Percentiles rank a stretch among this genome's conserved stretches.
These are phyloP conservation scores for Nephelium lappaceum DNA, from an alignment of 345 rosid genomes.

Conservation along the genomic window DNA sequence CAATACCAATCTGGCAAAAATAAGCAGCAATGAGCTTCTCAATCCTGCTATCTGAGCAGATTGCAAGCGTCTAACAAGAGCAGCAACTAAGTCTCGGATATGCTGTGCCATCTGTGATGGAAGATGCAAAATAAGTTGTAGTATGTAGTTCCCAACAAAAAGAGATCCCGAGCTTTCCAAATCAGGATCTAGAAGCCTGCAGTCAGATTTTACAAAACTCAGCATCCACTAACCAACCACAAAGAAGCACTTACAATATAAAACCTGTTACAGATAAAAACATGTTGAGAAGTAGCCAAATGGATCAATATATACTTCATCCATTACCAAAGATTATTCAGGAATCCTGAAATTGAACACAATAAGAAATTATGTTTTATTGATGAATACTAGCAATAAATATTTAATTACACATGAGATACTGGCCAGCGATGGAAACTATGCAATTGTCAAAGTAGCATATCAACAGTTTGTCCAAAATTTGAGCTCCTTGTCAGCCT, in stretches of 20 bases:
- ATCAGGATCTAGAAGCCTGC: constrained; percentile 90
- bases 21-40: constrained; percentile 76
- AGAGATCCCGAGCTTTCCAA: constrained; percentile 94
- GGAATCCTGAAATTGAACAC: neutral
- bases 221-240: constrained; percentile 20
- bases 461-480: neutral
- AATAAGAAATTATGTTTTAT: neutral
- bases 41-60: constrained; percentile 77
- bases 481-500: neutral
- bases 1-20: constrained; percentile 92
- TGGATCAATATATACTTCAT: neutral
- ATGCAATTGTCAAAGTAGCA: neutral
- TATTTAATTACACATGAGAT: neutral
- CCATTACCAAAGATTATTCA: neutral
- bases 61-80: constrained; percentile 87
- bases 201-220: constrained; percentile 21
- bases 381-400: neutral
- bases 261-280: neutral
- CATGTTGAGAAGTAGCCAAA: neutral
- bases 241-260: neutral
- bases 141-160: constrained; percentile 81
- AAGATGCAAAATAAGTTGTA: constrained; percentile 92
- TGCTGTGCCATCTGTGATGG: constrained; percentile 88
- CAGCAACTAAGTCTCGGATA: constrained; percentile 69
- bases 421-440: neutral